phyloP scores from a whole-genome alignment of 331 rosid species.

The Rhamnella rubrinervis region DNA sequence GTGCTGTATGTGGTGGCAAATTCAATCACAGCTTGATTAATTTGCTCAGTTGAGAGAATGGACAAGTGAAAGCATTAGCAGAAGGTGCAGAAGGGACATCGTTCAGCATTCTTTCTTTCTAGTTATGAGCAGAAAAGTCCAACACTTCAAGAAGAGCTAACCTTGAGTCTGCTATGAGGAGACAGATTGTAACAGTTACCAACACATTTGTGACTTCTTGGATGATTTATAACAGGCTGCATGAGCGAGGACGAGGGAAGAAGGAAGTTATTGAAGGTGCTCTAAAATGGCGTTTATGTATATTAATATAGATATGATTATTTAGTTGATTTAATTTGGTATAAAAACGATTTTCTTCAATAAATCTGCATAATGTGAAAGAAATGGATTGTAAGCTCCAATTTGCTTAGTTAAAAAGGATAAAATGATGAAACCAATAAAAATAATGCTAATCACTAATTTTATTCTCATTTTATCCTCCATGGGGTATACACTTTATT shows the following conservation, averaged over 20 bases:
- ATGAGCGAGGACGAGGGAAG: conserved; percentile 15
- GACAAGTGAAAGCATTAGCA: not conserved
- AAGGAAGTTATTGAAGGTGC: conserved; percentile 1
- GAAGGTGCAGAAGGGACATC: conserved; percentile 1
- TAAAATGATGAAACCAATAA: no score
- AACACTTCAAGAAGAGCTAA: conserved; percentile 3
- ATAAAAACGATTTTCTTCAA: no score
- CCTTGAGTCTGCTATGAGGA: conserved; percentile 12
- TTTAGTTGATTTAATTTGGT: no score
- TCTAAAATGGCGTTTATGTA: not conserved
- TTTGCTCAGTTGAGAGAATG: conserved; percentile 7
- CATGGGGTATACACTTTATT: no score
- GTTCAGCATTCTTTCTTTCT: conserved; percentile 1
- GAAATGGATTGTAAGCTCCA: no score
- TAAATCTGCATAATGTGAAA: no score
- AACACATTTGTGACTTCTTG: conserved; percentile 12
- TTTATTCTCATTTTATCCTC: no score
- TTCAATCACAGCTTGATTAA: conserved; percentile 18
- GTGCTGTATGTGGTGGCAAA: conserved; percentile 19
- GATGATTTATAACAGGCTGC: conserved; percentile 10
- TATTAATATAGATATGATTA: no score
- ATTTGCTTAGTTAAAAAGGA: no score
- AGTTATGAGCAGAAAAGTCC: not conserved
- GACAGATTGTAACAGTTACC: conserved; percentile 10
- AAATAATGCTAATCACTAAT: no score